Conservation (phyloP, 257 asterid species). For the Salvia miltiorrhiza region DNA sequence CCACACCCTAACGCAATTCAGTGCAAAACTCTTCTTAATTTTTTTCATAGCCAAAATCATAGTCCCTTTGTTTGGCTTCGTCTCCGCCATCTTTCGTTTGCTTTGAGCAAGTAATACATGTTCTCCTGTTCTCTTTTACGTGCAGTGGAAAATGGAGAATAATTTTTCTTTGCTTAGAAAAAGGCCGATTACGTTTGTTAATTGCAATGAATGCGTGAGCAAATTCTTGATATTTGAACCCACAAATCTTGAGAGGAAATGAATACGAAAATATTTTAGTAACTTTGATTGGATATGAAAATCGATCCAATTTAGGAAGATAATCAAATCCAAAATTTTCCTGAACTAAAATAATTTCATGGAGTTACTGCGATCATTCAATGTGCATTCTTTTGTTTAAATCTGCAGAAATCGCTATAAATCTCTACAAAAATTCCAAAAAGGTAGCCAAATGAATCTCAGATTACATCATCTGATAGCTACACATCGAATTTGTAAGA, state of each 20-base stretch:
- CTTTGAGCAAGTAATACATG: too few species aligned
- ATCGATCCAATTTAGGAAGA: not conserved
- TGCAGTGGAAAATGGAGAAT: slow-evolving; percentile 16
- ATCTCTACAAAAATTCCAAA: slow-evolving; percentile 19
- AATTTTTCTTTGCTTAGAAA: not conserved
- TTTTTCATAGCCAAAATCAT: too few species aligned
- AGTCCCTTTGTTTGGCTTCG: too few species aligned
- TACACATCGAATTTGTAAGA: not conserved
- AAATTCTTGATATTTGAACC: slow-evolving; percentile 3
- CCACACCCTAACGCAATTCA: too few species aligned
- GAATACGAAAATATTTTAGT: not conserved
- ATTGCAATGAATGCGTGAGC: not conserved
- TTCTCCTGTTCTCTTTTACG: slow-evolving; percentile 9
- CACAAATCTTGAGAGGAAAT: not conserved
- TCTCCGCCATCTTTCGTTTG: too few species aligned
- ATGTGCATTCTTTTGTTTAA: too few species aligned
- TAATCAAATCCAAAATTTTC: not conserved
- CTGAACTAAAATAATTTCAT: not conserved
- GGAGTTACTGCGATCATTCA: not conserved
- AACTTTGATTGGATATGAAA: not conserved
- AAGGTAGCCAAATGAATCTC: not conserved
- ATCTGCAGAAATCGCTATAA: too few species aligned
- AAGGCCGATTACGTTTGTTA: not conserved
- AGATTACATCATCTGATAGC: not conserved
- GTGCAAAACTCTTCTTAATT: too few species aligned